A percentile compares a stretch with the other conserved stretches of the same genome.
Evolutionary conservation across 2,329 filamentous ascomycete genomes (phyloP).

Genomic region (Aspergillus viridinutans): DNA sequence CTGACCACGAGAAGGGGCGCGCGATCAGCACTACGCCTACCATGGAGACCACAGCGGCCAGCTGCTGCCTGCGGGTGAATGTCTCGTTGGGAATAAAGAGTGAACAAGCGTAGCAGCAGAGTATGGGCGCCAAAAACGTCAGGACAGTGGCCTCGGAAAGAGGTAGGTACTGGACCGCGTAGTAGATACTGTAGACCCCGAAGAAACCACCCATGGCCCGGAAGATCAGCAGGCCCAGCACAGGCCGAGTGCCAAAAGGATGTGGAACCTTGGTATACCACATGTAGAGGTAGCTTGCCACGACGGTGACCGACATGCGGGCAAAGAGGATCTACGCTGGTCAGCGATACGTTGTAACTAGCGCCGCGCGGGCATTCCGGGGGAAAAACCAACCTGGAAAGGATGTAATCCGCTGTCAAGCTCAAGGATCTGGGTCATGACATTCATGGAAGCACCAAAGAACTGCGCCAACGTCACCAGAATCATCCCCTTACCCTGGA

Average conservation of each 20-base stretch:
- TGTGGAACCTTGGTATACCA: slow-evolving; percentile 63
- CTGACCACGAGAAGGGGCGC: slow-evolving; percentile 51
- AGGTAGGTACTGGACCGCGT: slow-evolving; percentile 71
- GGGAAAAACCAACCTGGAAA: slow-evolving; percentile 54
- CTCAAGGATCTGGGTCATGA: slow-evolving; percentile 72
- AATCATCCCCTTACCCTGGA: slow-evolving; percentile 65
- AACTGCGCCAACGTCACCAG: slow-evolving; percentile 72
- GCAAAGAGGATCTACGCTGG: slow-evolving; percentile 64
- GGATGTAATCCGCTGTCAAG: slow-evolving; percentile 69
- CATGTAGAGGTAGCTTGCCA: slow-evolving; percentile 69
- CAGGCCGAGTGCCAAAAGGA: slow-evolving; percentile 63
- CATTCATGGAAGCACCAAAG: slow-evolving; percentile 82
- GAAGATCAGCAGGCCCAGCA: slow-evolving; percentile 63
- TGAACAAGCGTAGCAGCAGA: slow-evolving; percentile 76
- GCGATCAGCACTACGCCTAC: slow-evolving; percentile 80
- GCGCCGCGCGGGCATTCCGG: background rate
- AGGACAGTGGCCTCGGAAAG: slow-evolving; percentile 86
- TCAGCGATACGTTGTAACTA: background rate
- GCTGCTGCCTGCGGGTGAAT: slow-evolving; percentile 71
- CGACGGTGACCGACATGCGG: slow-evolving; percentile 69
- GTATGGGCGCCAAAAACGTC: slow-evolving; percentile 75
- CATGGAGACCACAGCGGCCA: slow-evolving; percentile 71
- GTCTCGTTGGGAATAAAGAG: slow-evolving; percentile 66
- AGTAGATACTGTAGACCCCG: slow-evolving; percentile 75
- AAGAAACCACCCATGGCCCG: slow-evolving; percentile 70